A percentile compares a stretch with the other conserved stretches of the same genome.
These are phyloP conservation scores for Pelargonium citronellum DNA, from an alignment of 441 rosid genomes.

Conservation along the genomic window DNA sequence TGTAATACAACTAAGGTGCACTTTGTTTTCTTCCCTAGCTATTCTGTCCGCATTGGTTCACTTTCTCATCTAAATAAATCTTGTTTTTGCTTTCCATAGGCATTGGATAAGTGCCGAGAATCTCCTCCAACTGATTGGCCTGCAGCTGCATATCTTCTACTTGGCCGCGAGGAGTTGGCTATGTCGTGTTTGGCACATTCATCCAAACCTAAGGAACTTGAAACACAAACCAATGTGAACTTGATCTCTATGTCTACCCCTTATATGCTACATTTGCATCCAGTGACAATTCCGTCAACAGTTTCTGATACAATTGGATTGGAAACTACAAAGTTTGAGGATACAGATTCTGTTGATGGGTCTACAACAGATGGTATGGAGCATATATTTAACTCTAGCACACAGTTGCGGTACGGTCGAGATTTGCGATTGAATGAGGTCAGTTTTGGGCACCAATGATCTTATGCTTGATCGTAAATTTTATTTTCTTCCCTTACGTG, in stretches of 20 bases:
- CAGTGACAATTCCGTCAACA: constrained; percentile 80
- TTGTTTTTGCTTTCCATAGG: constrained; percentile 43
- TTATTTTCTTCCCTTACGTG: constrained; percentile 2
- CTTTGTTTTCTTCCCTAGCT: constrained; percentile 11
- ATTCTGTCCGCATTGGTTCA: constrained; percentile 9
- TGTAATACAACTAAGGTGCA: background rate
- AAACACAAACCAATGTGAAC: constrained; percentile 50
- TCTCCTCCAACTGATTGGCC: constrained; percentile 97
- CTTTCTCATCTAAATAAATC: constrained; percentile 17
- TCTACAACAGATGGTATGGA: constrained; percentile 95
- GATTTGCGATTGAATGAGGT: constrained; percentile 98
- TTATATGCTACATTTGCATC: constrained; percentile 94
- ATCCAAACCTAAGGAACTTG: constrained; percentile 53
- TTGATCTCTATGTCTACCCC: constrained; percentile 83
- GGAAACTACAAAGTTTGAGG: constrained; percentile 73
- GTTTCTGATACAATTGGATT: constrained; percentile 59
- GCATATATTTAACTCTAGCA: constrained; percentile 84
- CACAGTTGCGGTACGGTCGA: constrained; percentile 84
- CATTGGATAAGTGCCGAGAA: constrained; percentile 87
- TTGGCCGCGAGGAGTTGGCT: constrained; percentile 95
- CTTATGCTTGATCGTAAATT: constrained; percentile 15
- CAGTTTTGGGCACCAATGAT: constrained; percentile 15
- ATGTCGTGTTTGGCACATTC: constrained; percentile 49
- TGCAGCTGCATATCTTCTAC: constrained; percentile 85
- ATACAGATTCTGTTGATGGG: constrained; percentile 70